phyloP scores from a whole-genome alignment of 768 basidiomycete species.

The Termitomyces sp. region DNA sequence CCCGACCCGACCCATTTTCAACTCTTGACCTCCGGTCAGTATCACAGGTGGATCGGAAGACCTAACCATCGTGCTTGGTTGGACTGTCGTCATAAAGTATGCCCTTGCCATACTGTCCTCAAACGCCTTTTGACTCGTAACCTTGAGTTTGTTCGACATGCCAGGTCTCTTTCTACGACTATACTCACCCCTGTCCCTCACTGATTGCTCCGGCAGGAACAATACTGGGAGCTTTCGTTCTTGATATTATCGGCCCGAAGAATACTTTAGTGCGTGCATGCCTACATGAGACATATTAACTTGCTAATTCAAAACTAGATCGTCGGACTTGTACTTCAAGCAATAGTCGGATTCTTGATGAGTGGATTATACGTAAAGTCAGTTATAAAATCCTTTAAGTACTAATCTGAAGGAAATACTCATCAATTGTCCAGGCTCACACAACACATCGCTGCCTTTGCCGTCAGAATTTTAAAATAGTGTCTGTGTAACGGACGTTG shows the following conservation, averaged over 20 bases:
- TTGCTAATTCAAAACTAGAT: conserved; percentile 40
- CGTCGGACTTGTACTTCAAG: conserved; percentile 64
- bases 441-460: conserved; percentile 65
- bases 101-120: conserved; percentile 11
- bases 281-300: neutral
- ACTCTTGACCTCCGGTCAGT: conserved; percentile 26
- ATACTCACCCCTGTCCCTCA: neutral
- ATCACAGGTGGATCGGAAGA: conserved; percentile 53
- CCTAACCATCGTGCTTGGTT: conserved; percentile 68
- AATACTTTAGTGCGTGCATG: conserved; percentile 51
- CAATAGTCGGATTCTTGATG: conserved; percentile 83
- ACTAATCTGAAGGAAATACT: neutral
- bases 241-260: conserved; percentile 76
- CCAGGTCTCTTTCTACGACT: conserved; percentile 22
- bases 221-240: conserved; percentile 68
- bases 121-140: neutral
- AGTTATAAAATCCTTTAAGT: conserved; percentile 8
- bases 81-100: conserved; percentile 83
- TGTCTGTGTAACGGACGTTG: neutral
- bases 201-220: conserved; percentile 53
- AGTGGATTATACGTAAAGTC: conserved; percentile 67
- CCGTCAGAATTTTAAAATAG: conserved; percentile 35
- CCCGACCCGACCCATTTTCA: neutral
- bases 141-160: conserved; percentile 33
- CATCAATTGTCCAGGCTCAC: conserved; percentile 39